Percentiles rank a stretch among this genome's conserved stretches.
Conservation (phyloP, 2,329 filamentous ascomycete genomes). For the Nectriaceae sp. region DNA sequence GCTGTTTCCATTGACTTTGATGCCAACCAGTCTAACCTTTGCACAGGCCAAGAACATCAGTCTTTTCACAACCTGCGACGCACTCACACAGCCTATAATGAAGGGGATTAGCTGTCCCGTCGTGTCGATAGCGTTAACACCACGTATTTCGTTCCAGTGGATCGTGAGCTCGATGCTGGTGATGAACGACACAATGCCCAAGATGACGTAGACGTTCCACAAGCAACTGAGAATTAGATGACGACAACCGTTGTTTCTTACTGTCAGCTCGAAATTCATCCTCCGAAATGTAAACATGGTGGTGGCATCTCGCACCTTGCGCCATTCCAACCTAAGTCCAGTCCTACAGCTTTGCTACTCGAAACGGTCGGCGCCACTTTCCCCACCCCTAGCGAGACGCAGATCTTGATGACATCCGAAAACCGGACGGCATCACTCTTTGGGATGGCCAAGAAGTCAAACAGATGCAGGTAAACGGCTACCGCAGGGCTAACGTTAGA, state of each 20-base stretch:
- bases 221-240: background rate
- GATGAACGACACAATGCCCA: conserved; percentile 1
- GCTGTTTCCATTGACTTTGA: too few relatives aligned
- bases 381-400: background rate
- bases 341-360: too few relatives aligned
- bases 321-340: too few relatives aligned
- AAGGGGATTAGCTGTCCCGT: conserved; percentile 1
- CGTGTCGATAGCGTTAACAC: background rate
- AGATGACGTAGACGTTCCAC: background rate
- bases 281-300: too few relatives aligned
- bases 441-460: background rate
- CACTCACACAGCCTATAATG: background rate
- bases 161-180: conserved; percentile 1
- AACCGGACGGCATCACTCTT: background rate
- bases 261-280: too few relatives aligned
- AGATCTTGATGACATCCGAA: background rate
- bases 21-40: background rate
- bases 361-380: background rate
- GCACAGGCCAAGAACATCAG: background rate
- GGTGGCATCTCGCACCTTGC: too few relatives aligned
- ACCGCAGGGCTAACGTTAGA: background rate
- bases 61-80: background rate
- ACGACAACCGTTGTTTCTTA: too few relatives aligned
- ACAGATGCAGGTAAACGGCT: background rate
- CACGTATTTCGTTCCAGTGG: background rate